Conservation (phyloP, 2,329 filamentous ascomycete species). For the Ophiostoma novo-ulmi region DNA sequence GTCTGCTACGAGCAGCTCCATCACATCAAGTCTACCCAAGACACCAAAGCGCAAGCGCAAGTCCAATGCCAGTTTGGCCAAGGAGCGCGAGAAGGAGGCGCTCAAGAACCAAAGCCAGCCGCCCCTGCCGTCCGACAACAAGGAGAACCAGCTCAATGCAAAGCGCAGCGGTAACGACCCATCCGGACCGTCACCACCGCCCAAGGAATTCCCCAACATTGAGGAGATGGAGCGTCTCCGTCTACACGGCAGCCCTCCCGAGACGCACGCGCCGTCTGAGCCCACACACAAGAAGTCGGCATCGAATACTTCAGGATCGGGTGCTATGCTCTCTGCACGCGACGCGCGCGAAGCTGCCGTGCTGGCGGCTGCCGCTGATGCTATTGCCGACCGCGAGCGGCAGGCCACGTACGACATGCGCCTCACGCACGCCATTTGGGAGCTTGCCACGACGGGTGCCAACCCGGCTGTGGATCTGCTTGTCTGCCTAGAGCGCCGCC, state of each 20-base stretch:
- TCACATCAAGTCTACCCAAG: constrained; percentile 72
- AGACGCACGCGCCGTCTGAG: constrained; percentile 18
- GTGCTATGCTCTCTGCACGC: constrained; percentile 18
- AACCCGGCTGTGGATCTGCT: constrained; percentile 92
- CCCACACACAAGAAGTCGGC: constrained; percentile 28
- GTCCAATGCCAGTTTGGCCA: constrained; percentile 38
- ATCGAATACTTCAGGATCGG: constrained; percentile 27
- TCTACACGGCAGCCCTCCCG: constrained; percentile 28
- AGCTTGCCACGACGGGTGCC: constrained; percentile 79
- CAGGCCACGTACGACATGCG: constrained; percentile 74
- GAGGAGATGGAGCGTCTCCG: constrained; percentile 50
- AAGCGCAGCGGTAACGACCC: constrained; percentile 26
- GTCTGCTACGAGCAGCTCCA: constrained; percentile 80
- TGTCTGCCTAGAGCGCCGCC: constrained; percentile 83
- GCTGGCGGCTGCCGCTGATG: constrained; percentile 47
- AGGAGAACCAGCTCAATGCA: constrained; percentile 42
- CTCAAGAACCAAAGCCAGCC: constrained; percentile 20
- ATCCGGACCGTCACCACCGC: constrained; percentile 24
- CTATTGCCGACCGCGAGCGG: constrained; percentile 64
- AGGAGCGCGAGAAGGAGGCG: constrained; percentile 35
- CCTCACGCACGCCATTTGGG: constrained; percentile 91
- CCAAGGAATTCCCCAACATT: constrained; percentile 33
- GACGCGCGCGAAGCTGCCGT: constrained; percentile 34
- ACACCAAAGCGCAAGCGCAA: constrained; percentile 59
- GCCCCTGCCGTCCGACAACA: constrained; percentile 40